phyloP scores from a whole-genome alignment of 768 basidiomycete genomes.

The Boletus sp. region DNA sequence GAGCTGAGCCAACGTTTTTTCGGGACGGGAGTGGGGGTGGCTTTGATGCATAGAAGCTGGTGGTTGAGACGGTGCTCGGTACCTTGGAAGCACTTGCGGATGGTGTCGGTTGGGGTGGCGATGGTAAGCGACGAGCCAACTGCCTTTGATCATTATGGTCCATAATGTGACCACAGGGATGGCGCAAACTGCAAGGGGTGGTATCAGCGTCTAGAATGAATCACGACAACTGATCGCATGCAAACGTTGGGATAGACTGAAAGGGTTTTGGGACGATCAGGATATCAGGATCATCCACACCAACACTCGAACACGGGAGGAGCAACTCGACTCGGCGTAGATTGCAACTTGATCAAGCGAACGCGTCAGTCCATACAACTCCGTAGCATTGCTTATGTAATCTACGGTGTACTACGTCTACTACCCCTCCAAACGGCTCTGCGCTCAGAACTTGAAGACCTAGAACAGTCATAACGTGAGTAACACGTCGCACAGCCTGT shows the following conservation, averaged over 20 bases:
- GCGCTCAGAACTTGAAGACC: constrained; percentile 42
- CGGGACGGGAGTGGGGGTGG: constrained; percentile 39
- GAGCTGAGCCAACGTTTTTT: constrained; percentile 35
- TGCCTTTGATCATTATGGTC: constrained; percentile 47
- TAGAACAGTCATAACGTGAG: constrained; percentile 10
- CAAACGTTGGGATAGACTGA: background rate
- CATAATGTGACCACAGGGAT: constrained; percentile 34
- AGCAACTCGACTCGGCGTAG: constrained; percentile 7
- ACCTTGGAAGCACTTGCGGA: constrained; percentile 31
- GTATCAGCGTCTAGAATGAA: constrained; percentile 10
- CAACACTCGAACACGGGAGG: background rate
- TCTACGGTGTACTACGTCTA: constrained; percentile 15
- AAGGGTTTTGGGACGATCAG: background rate
- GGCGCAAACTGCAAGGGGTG: background rate
- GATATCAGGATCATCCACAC: constrained; percentile 18
- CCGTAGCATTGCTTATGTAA: constrained; percentile 28
- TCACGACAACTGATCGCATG: constrained; percentile 1
- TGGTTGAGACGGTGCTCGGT: constrained; percentile 27
- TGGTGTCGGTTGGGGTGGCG: constrained; percentile 45
- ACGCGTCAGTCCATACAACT: constrained; percentile 23
- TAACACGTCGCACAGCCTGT: background rate
- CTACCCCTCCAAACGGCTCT: background rate
- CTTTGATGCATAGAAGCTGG: constrained; percentile 29
- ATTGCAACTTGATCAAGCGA: constrained; percentile 25
- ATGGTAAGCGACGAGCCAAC: constrained; percentile 26